Percentiles rank a stretch among this genome's conserved stretches.
These are phyloP conservation scores for Singerocomus inundabilis DNA, from an alignment of 1,284 basidiomycete genomes.

Conservation along the genomic window DNA sequence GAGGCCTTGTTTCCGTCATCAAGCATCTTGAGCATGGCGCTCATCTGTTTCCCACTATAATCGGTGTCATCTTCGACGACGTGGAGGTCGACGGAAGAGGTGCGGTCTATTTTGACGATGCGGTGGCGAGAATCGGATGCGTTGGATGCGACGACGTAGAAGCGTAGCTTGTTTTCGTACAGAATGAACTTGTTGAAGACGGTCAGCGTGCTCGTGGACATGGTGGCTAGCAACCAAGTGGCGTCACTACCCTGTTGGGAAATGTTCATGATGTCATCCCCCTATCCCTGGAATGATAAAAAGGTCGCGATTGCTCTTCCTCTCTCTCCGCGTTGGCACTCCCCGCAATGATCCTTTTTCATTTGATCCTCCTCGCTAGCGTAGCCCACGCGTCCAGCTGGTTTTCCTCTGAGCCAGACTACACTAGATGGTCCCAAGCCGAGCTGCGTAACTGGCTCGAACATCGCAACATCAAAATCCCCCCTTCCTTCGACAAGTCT, in stretches of 20 bases:
- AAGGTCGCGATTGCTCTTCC: neutral
- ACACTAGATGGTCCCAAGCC: conserved; percentile 59
- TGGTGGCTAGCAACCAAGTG: neutral
- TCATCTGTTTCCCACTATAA: conserved; percentile 89
- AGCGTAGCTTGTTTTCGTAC: conserved; percentile 85
- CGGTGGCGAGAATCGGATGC: conserved; percentile 81
- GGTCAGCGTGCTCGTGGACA: conserved; percentile 10
- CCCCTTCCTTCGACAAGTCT: conserved; percentile 44
- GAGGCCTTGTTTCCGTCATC: conserved; percentile 89
- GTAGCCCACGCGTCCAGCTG: conserved; percentile 22
- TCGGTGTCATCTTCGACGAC: conserved; percentile 85
- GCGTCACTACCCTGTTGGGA: conserved; percentile 8
- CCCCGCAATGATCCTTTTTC: conserved; percentile 8
- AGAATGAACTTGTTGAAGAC: conserved; percentile 87
- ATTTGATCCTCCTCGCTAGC: conserved; percentile 18
- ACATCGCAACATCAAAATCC: conserved; percentile 63
- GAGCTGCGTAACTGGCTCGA: conserved; percentile 72
- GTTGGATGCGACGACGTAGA: conserved; percentile 88
- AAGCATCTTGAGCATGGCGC: conserved; percentile 88
- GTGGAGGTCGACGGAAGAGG: conserved; percentile 67
- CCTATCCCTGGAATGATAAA: conserved; percentile 13
- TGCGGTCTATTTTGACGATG: conserved; percentile 90
- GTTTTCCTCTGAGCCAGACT: conserved; percentile 41
- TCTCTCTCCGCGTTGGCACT: neutral
- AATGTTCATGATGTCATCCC: conserved; percentile 25